phyloP scores from a whole-genome alignment of 495 filamentous ascomycete genomes.

The Neurospora intermedia region DNA sequence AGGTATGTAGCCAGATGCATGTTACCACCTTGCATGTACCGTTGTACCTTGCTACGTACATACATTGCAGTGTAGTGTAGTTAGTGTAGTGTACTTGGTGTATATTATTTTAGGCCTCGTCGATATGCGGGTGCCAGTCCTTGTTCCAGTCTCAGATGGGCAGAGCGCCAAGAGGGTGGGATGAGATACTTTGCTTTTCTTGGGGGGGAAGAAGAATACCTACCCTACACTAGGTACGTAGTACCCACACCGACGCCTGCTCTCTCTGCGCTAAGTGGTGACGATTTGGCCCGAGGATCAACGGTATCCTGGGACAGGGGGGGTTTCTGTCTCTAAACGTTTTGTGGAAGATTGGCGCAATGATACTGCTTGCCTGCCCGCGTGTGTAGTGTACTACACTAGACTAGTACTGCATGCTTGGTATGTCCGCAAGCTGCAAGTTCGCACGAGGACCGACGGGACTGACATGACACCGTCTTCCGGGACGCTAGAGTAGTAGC shows the following conservation, averaged over 20 bases:
- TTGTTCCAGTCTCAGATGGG: background rate
- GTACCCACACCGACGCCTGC: constrained; percentile 13
- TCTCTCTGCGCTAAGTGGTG: constrained; percentile 11
- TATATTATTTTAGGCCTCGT: background rate
- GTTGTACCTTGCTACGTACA: background rate
- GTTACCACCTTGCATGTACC: background rate
- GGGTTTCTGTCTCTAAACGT: constrained; percentile 2
- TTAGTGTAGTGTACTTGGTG: no score
- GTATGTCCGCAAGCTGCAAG: background rate
- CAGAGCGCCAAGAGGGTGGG: constrained; percentile 7
- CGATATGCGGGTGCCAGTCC: background rate
- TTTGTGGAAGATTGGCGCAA: constrained; percentile 5
- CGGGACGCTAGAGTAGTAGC: background rate
- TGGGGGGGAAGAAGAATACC: background rate
- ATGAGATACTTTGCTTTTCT: background rate
- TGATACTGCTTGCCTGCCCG: background rate
- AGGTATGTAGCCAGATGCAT: background rate
- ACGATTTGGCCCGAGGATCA: constrained; percentile 18
- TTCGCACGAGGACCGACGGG: constrained; percentile 6
- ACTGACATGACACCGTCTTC: constrained; percentile 6
- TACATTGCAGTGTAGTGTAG: no score
- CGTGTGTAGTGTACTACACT: background rate
- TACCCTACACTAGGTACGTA: no score
- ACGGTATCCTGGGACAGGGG: constrained; percentile 17
- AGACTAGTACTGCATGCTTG: no score